These are phyloP conservation scores for Funneliformis mosseae DNA, from an alignment of 192 early-diverging fungal species.

Conservation along the genomic window DNA sequence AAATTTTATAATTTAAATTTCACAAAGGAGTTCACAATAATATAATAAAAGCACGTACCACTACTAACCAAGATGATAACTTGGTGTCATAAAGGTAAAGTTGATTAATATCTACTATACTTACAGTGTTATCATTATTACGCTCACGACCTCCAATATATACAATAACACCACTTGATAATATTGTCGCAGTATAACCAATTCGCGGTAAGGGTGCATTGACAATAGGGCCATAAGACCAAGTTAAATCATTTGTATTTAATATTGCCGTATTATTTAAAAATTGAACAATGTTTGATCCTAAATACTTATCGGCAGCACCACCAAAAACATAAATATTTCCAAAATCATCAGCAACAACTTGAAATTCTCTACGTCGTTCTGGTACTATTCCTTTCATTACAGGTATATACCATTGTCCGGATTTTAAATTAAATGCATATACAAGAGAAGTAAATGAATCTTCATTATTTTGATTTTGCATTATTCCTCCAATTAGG, in stretches of 20 bases:
- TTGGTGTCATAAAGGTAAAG: not conserved
- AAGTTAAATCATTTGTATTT: not conserved
- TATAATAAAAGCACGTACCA: not conserved
- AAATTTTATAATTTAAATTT: not conserved
- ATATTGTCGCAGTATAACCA: not conserved
- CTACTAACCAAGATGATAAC: not conserved
- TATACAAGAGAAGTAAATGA: not conserved
- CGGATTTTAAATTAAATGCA: not conserved
- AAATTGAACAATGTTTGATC: not conserved
- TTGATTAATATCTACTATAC: not conserved
- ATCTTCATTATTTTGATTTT: not conserved
- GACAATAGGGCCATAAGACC: not conserved
- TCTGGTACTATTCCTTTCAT: not conserved
- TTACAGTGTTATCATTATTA: not conserved
- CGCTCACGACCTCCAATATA: not conserved
- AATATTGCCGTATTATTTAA: not conserved
- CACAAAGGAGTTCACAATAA: not conserved
- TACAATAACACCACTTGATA: not conserved
- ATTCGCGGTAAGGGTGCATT: not conserved
- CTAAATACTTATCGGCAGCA: not conserved
- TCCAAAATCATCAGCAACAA: not conserved
- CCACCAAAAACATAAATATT: conserved; percentile 9
- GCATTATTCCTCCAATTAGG: not conserved
- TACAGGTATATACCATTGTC: not conserved
- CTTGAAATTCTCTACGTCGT: not conserved